phyloP scores from a whole-genome alignment of 2,329 filamentous ascomycete genomes.

The Didymella lethalis region DNA sequence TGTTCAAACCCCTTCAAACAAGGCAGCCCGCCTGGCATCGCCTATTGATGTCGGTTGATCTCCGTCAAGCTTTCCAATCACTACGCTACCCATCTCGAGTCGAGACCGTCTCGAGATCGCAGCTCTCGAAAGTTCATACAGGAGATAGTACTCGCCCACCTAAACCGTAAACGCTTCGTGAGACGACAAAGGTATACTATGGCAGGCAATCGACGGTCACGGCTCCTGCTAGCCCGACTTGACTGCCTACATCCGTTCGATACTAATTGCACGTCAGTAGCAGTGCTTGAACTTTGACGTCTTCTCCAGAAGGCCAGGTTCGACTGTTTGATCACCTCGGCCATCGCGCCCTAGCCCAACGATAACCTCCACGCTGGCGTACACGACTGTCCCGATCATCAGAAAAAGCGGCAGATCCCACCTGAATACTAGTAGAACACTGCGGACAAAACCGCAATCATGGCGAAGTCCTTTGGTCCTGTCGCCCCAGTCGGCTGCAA shows the following conservation, averaged over 20 bases:
- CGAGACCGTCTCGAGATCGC: slow-evolving; percentile 64
- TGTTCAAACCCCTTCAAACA: slow-evolving; percentile 14
- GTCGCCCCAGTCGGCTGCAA: slow-evolving; percentile 41
- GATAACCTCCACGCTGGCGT: slow-evolving; percentile 53
- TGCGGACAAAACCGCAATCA: slow-evolving; percentile 54
- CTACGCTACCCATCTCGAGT: slow-evolving; percentile 64
- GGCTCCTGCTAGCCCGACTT: slow-evolving; percentile 40
- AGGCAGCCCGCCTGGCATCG: slow-evolving; percentile 40
- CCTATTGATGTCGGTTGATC: slow-evolving; percentile 67
- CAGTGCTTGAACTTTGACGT: slow-evolving; percentile 46
- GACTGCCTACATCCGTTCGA: slow-evolving; percentile 35
- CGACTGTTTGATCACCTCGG: slow-evolving; percentile 44
- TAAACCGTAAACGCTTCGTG: slow-evolving; percentile 46
- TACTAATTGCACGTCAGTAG: slow-evolving; percentile 47
- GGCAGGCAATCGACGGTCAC: slow-evolving; percentile 45
- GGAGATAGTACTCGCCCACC: slow-evolving; percentile 60
- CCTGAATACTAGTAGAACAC: slow-evolving; percentile 55
- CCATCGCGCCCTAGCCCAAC: slow-evolving; percentile 33
- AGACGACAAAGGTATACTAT: slow-evolving; percentile 50
- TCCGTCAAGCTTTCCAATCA: slow-evolving; percentile 62
- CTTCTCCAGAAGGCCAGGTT: slow-evolving; percentile 38
- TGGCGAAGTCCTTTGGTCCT: slow-evolving; percentile 53
- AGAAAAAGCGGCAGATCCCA: slow-evolving; percentile 59
- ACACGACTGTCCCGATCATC: slow-evolving; percentile 49
- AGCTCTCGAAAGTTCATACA: slow-evolving; percentile 64